phyloP scores from a whole-genome alignment of 2,329 filamentous ascomycete genomes.

The Xylaria multiplex region DNA sequence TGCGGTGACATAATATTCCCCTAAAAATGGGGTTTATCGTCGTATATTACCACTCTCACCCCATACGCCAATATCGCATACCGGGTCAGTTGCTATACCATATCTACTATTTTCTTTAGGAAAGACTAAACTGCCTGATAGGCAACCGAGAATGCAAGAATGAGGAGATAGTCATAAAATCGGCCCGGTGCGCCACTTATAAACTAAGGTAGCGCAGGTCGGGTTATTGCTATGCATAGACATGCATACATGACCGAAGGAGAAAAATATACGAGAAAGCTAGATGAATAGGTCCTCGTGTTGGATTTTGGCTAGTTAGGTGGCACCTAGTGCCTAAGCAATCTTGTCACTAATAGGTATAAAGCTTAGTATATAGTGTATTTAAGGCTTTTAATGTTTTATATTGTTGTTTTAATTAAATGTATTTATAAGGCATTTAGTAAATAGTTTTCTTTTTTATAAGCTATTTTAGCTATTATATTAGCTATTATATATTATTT shows the following conservation, averaged over 20 bases:
- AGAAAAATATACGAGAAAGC: neutral
- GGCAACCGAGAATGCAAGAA: neutral
- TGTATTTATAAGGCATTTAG: too few species aligned
- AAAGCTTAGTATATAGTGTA: too few species aligned
- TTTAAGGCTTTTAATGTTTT: too few species aligned
- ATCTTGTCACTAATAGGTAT: too few species aligned
- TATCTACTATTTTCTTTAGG: neutral
- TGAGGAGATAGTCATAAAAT: slow-evolving; percentile 4
- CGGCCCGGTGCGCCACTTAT: slow-evolving; percentile 10
- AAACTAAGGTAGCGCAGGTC: neutral
- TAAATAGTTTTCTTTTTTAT: too few species aligned
- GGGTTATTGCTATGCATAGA: slow-evolving; percentile 4
- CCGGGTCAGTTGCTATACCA: neutral
- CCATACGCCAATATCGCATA: slow-evolving; percentile 11
- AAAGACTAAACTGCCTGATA: neutral
- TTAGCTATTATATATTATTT: too few species aligned
- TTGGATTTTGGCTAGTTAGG: too few species aligned
- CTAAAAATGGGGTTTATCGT: neutral
- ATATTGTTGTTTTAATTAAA: too few species aligned
- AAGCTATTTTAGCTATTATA: too few species aligned
- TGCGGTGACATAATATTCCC: slow-evolving; percentile 11
- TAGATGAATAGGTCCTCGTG: neutral
- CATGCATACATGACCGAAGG: neutral
- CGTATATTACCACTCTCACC: slow-evolving; percentile 2
- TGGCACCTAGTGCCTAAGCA: too few species aligned